Conservation (phyloP, 2,329 filamentous ascomycete species). For the Penicillium sp. region DNA sequence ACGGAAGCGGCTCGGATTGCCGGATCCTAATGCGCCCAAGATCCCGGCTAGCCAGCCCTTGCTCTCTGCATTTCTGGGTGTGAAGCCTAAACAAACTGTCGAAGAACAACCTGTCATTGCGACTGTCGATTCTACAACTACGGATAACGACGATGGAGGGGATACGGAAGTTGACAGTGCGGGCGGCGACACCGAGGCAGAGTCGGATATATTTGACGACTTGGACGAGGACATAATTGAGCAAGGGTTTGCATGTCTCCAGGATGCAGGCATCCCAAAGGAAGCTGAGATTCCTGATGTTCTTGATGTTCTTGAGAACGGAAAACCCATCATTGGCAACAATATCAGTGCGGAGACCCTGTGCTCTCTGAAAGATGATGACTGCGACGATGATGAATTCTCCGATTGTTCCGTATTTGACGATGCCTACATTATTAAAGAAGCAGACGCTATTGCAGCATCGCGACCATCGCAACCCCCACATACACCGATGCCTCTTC, state of each 20-base stretch:
- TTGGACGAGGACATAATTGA: conserved; percentile 30
- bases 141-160: conserved; percentile 13
- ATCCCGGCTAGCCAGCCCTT: conserved; percentile 45
- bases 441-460: conserved; percentile 28
- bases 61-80: conserved; percentile 41
- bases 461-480: conserved; percentile 7
- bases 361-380: conserved; percentile 28
- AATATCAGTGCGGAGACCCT: conserved; percentile 8
- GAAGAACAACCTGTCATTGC: conserved; percentile 3
- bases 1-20: conserved; percentile 38
- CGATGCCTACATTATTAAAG: conserved; percentile 38
- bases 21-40: conserved; percentile 39
- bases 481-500: not conserved
- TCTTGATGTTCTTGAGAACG: not conserved
- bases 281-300: conserved; percentile 1
- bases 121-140: conserved; percentile 9
- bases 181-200: conserved; percentile 31
- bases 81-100: conserved; percentile 11
- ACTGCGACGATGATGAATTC: conserved; percentile 36
- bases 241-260: conserved; percentile 18
- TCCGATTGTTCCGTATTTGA: conserved; percentile 44
- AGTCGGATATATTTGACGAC: conserved; percentile 32
- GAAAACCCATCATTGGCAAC: not conserved
- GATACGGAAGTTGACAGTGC: conserved; percentile 21
- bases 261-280: conserved; percentile 12